Base-by-base conservation (phyloP, 2,329 filamentous ascomycete genomes). In the Xylariaceae sp. region DNA sequence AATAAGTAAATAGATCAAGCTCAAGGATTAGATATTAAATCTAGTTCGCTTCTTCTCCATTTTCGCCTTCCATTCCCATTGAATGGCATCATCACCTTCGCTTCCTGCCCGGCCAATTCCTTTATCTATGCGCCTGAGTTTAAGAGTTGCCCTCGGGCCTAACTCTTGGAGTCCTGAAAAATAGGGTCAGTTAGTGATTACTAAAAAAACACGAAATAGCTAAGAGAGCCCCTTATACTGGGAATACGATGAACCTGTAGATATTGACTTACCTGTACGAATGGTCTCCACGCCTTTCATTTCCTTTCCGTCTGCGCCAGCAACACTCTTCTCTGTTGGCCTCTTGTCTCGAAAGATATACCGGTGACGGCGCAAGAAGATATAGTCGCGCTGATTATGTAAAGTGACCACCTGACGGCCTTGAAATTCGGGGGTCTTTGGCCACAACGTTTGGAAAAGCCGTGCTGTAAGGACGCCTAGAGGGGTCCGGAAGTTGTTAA, bases 41-140 rank as follows among this genome's bases (percentile, higher is more conserved):
- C 91, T 88, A 65, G 93, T 98, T 68, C 95, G 83, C 70, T 90
- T 81, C 80, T 97, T 97, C 78, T 99, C 95, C 88, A 95, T 96
- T 71, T 87, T 87, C 10, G 90, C 89, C 77, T 96, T 96, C 95
- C 95, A 99, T 72, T 97, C 86, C 93, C 95, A 98, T 70, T 96
- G 90, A 65, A 91, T 84, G 40, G 91, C 91, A 73, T 88, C 78
- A 73, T 86, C 79, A 79, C 90, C 84, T 59, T 86, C 81, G 65
- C 85, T 87, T 18, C 86, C 86, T 7, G 86, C 85, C 52, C 83
- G 76, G 14, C 85, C 85, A 63, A 99, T 89, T 0, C 93, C 93
- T 75, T 92, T 93, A 72, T 98, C 93, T 43, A 98, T 88, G 67
- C 95, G 86, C 65, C 93, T 85, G 68, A 99, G 76, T 79, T 98